phyloP scores from a whole-genome alignment of 352 stramenopile genomes.

The Globisporangium nagaii region DNA sequence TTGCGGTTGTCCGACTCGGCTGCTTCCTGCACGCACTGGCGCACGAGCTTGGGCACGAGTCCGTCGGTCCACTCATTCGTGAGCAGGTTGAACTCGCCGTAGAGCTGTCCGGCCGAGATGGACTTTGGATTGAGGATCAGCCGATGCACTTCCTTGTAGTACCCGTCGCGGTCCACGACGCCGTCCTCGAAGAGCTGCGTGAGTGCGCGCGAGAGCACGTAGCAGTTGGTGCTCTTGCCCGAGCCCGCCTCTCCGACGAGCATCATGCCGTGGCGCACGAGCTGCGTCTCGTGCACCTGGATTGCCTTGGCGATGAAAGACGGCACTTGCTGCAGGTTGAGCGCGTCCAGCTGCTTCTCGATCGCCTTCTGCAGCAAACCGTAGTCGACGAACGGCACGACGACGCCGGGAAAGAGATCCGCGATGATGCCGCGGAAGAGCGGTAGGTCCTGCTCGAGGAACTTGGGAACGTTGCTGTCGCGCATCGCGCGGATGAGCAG shows the following conservation, averaged over 20 bases:
- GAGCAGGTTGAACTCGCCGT: constrained; percentile 92
- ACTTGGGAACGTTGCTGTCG: constrained; percentile 95
- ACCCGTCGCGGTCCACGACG: constrained; percentile 78
- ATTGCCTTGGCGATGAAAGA: constrained; percentile 86
- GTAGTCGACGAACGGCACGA: constrained; percentile 94
- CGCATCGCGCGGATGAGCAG: constrained; percentile 95
- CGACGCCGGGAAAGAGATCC: constrained; percentile 92
- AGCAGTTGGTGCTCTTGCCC: constrained; percentile 85
- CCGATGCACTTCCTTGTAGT: constrained; percentile 84
- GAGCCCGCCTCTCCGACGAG: constrained; percentile 88
- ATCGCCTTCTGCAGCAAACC: constrained; percentile 87
- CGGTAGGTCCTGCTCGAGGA: constrained; percentile 92
- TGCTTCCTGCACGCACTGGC: constrained; percentile 77
- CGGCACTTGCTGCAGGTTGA: constrained; percentile 80
- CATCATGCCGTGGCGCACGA: constrained; percentile 94
- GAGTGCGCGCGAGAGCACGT: constrained; percentile 68
- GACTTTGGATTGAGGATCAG: constrained; percentile 94
- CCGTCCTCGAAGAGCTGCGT: constrained; percentile 74
- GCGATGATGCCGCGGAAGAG: constrained; percentile 93
- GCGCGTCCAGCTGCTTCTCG: constrained; percentile 66
- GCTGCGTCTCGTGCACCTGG: constrained; percentile 87
- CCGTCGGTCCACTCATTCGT: constrained; percentile 95
- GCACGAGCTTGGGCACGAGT: constrained; percentile 90
- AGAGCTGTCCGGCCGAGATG: constrained; percentile 94
- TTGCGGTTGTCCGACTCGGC: constrained; percentile 81